Base-by-base conservation (phyloP, 306 rosid species). In the Quercus cerris region DNA sequence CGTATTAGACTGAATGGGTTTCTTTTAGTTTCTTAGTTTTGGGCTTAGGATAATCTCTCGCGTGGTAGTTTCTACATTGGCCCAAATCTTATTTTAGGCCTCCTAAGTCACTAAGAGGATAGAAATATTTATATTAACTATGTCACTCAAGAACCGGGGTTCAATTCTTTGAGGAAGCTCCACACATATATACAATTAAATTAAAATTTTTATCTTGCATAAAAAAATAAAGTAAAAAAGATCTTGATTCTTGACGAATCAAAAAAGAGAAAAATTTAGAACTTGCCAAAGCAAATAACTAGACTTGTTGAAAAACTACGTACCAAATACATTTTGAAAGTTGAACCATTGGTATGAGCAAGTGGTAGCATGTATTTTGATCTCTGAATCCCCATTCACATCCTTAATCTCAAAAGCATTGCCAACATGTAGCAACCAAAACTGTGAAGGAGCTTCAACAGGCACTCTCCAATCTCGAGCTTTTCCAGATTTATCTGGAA, bases 301-400 rank as follows among this genome's bases (percentile, higher is more conserved):
- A 49, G 59, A 22, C 20, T 67, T 19, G 10, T 8, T 5, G 6
- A 55, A 64, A 74, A 80, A 18, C 1, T 67, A 49, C 33, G 14
- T 81, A 92, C 98, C 99, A 55, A 94, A 93, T 61, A 94, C 77
- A 6, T 85, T 94, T 2, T 88, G 84, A 61, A 94, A 93, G 71
- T 94, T 93, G 92, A 94, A 94, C 97, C 99, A 94, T 3, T 88
- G 90, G 74, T 94, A 94, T 33, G 97, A 94, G 86, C 97, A 94
- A 84, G 95, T 92, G 38, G 86, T 67, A 15, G 97, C 99, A 3
- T 76, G 94, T 18, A 94, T 86, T 78, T 90, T 90, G 54, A 94
- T 87, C 12, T 90, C 85, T 41, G 81, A 82, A 71, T 63, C 87
- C 2, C 91, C 94, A 38, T 88, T 59, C 2, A 30, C 9, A 61